Base-by-base conservation (phyloP, 2,329 filamentous ascomycete species). In the Lomentospora prolificans region DNA sequence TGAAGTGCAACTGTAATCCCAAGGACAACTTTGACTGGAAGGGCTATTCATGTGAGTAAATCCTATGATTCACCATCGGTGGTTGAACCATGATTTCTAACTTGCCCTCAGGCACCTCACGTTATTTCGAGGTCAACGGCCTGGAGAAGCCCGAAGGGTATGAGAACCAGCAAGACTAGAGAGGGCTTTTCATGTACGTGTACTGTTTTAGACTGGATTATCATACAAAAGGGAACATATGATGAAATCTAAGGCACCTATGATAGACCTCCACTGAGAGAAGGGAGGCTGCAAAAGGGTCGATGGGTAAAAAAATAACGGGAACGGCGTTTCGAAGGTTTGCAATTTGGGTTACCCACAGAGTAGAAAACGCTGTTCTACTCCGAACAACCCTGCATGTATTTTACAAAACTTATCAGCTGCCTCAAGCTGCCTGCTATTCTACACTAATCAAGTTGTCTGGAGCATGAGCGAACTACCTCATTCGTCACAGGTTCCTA, bases 21-120 rank as follows among this genome's bases (percentile, higher is more conserved):
- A 85, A 86, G 66, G 89, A 97, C 58, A 99, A 99, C 76, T 99
- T 99, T 77, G 94, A 99, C 73, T 99, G 95, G 95, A 96, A 96
- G 72, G 88, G 89, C 54, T 97, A 96, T 70, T 96, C 90, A 69
- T 97, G 91, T 95, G 82, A 77, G 89, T 76, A 59, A 65, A 52
- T 53, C 56, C 61, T 58, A 58, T 46, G 1, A 44, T 25, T 57
- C 30, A 17, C 19, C 12, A 6, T 4, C 2, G 14, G 39, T 7
- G 6, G 8, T 25, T 44, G 48, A 57, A 39, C 55, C 51, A 24
- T 31, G 28, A 57, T 51, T 50, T 51, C 17, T 31, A 12, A 2
- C 27, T 2, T 5, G 14, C 17, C 9, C 3, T 51, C n/a, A 72
- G 70, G 70, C 63, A 96, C 92, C 54, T 82, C 87, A 31, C 83